phyloP scores from a whole-genome alignment of 148 eudicot species.

The Linanthus parryae region DNA sequence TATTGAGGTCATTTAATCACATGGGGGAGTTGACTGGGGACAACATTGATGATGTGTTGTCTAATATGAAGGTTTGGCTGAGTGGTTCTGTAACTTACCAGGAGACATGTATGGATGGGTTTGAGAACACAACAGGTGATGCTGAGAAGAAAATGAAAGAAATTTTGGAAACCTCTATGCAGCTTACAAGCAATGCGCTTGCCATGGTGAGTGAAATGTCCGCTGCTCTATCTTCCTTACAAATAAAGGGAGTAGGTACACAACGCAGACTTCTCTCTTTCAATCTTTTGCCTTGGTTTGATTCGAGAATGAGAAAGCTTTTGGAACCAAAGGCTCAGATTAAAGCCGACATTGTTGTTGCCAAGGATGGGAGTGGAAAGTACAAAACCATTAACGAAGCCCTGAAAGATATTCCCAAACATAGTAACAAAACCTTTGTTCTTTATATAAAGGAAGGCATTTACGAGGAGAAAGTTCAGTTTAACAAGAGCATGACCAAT shows the following conservation, averaged over 20 bases:
- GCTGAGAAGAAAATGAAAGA: slow-evolving; percentile 29
- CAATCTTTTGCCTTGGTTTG: slow-evolving; percentile 20
- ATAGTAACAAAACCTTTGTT: slow-evolving; percentile 19
- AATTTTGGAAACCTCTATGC: background rate
- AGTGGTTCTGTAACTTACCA: slow-evolving; percentile 42
- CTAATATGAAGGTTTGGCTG: slow-evolving; percentile 44
- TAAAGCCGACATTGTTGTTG: slow-evolving; percentile 48
- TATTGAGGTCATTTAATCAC: slow-evolving; percentile 23
- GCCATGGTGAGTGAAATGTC: slow-evolving; percentile 18
- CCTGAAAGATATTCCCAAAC: slow-evolving; percentile 21
- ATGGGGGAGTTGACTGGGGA: slow-evolving; percentile 2
- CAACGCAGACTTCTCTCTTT: slow-evolving; percentile 3
- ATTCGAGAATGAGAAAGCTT: slow-evolving; percentile 9
- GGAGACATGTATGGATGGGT: slow-evolving; percentile 45
- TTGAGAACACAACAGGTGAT: slow-evolving; percentile 27
- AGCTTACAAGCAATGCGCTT: slow-evolving; percentile 12
- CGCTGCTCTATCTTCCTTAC: too few species aligned
- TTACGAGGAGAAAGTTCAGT: slow-evolving; percentile 27
- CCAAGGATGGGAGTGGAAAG: slow-evolving; percentile 59
- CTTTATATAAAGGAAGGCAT: slow-evolving; percentile 41
- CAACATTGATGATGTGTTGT: slow-evolving; percentile 14
- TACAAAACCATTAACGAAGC: slow-evolving; percentile 52
- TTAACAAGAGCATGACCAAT: slow-evolving; percentile 7
- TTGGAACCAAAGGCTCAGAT: background rate
- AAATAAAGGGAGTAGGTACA: too few species aligned